Conservation (phyloP, 257 asterid species). For the Prunella vulgaris region DNA sequence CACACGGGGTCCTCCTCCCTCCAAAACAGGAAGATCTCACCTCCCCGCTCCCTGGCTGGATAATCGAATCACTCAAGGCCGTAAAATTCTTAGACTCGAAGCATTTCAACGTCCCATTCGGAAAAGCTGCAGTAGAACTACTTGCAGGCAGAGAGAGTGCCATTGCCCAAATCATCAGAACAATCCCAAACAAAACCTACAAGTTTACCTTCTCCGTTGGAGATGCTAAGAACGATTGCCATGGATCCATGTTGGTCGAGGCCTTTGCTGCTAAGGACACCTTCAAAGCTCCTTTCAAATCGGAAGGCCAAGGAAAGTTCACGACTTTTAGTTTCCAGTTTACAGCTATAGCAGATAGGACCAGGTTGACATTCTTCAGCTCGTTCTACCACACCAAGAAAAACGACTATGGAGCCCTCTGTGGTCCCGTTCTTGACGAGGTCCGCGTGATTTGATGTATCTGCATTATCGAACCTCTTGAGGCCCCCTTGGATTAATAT, state of each 20-base stretch:
- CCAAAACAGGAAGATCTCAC: constrained; percentile 64
- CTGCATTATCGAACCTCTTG: background rate
- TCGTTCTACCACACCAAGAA: constrained; percentile 68
- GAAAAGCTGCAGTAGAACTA: constrained; percentile 67
- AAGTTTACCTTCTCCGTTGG: constrained; percentile 49
- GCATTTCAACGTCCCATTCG: constrained; percentile 72
- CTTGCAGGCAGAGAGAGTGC: constrained; percentile 85
- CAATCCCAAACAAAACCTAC: constrained; percentile 49
- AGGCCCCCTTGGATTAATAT: too few relatives aligned
- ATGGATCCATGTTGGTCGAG: constrained; percentile 79
- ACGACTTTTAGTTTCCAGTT: constrained; percentile 47
- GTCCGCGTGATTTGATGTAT: constrained; percentile 25
- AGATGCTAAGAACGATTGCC: constrained; percentile 75
- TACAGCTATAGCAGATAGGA: constrained; percentile 46
- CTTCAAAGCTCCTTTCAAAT: constrained; percentile 55
- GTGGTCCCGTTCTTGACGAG: constrained; percentile 85
- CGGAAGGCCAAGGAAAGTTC: constrained; percentile 55
- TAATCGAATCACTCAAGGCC: constrained; percentile 69
- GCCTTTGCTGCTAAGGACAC: constrained; percentile 61
- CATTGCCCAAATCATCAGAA: constrained; percentile 62
- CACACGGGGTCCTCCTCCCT: constrained; percentile 79
- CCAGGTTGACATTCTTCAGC: constrained; percentile 81
- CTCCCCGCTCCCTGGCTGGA: constrained; percentile 94
- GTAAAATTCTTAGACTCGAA: constrained; percentile 60
- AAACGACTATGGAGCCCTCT: constrained; percentile 56